Base-by-base conservation (phyloP, 257 asterid genomes). In the Scutellaria barbata region DNA sequence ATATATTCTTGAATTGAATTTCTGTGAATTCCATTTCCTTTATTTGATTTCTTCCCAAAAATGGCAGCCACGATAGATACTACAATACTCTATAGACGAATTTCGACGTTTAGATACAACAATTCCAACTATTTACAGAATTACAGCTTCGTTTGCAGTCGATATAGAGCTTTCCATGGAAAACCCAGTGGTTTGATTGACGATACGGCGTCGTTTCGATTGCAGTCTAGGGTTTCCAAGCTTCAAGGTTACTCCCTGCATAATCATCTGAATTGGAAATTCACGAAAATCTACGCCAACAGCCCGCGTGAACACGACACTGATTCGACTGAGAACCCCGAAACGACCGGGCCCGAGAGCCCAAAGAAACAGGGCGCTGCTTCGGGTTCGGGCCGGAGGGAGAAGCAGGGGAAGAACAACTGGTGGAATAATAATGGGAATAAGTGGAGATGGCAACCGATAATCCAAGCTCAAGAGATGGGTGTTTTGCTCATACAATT, bases 391-490 rank as follows among this genome's bases (percentile, higher is more conserved):
- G 80, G 84, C 55, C 75, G 86, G 77, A 85, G 81, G 87, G 90
- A 87, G 78, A 87, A 87, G 73, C 93, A 86, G 81, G 94, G 95
- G 56, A 93, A 89, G 75, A 87, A 85, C 71, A 85, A 79, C 46
- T 87, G 88, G 95, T 89, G 95, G 95, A 77, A 78, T 77, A 72
- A 56, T 22, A 70, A 41, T 22, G 66, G 79, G 41, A 84, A 78
- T 61, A 86, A 81, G 62, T 94, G 97, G 99, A 81, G 73, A 74
- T 92, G 97, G 97, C 89, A 92, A 50, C 99, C 97, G 12, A 84
- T 95, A 47, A 75, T 92, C 62, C 96, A 88, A 64, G 99, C 95
- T 10, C 98, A 87, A 48, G 98, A 95, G 79, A 81, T 95, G 66
- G 96, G 96, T 45, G 89, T 89, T 77, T 76, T 93, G 86, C 82